Evolutionary conservation across 116 monocot genomes (phyloP), one percentile per base, ranked within the genome.

Genomic region (Zostera marina): DNA sequence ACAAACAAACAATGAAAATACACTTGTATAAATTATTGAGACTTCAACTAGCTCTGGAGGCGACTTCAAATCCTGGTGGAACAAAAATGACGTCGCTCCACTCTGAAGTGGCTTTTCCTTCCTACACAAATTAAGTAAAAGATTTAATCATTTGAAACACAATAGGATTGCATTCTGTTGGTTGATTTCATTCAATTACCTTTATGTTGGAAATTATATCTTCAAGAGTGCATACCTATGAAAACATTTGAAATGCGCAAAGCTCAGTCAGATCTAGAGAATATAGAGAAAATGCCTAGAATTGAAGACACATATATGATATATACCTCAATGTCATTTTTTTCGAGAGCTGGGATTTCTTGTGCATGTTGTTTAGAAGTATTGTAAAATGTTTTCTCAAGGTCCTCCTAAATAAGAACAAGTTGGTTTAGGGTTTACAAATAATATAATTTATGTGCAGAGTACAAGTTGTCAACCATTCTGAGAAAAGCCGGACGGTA

Each of bases 401-500:
- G 71, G 68, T 93, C 93, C 79, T 93, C 93, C 93, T 87, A 66
- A 76, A 14, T 26, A 41, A 43, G 43, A 13, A 47, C 24, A 57
- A 22, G 56, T 20, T 52, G 52, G 3, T 11, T 19, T n/a, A 42
- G 17, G 14, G 32, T 38, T 56, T 9, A 11, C 1, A 10, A 54
- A 25, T 24, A 20, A 59, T 32, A 32, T 55, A 12, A 14, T 14
- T 13, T 55, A 1, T 32, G 38, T 38, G 24, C 61, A 61, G 5
- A 13, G 21, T 17, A n/a, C n/a, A n/a, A 11, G 12, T 14, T 41
- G 41, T 61, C 55, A 59, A 93, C 93, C 93, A 84, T 93, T 81
- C 84, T 81, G 77, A 93, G 87, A 74, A 93, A 93, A 59, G 72
- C 54, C 26, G 93, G 93, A 14, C 84, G 79, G 66, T 93, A 93